Percentiles rank a stretch among this genome's conserved stretches.
Conservation (phyloP, 1,284 basidiomycete genomes). For the Leccinum huronense region DNA sequence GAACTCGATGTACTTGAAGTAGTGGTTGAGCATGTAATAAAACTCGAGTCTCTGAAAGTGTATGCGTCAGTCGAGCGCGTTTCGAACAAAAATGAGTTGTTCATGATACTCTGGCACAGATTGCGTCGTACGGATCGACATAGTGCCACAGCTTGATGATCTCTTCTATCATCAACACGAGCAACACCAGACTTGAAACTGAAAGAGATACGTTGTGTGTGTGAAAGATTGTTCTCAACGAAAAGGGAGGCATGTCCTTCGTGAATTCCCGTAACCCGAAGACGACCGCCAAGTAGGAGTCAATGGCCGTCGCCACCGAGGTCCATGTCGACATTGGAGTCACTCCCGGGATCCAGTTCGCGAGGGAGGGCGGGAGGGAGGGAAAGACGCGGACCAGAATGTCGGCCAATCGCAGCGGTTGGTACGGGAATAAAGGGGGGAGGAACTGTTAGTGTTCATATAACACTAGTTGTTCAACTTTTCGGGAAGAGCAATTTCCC, state of each 20-base stretch:
- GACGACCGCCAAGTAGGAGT: conserved; percentile 82
- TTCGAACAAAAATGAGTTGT: conserved; percentile 41
- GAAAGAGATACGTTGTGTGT: conserved; percentile 88
- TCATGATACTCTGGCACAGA: conserved; percentile 80
- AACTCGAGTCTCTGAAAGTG: conserved; percentile 69
- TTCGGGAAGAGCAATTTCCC: too few species aligned
- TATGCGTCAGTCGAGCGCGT: conserved; percentile 11
- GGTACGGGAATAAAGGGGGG: background rate
- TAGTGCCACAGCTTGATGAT: conserved; percentile 71
- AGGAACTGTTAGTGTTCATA: too few species aligned
- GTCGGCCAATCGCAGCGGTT: conserved; percentile 10
- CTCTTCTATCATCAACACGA: conserved; percentile 86
- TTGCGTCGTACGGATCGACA: conserved; percentile 71
- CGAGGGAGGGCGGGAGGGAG: conserved; percentile 52
- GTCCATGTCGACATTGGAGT: conserved; percentile 81
- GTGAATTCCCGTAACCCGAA: conserved; percentile 86
- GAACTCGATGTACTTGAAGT: conserved; percentile 92
- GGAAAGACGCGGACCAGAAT: conserved; percentile 3
- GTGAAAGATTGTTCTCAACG: conserved; percentile 85
- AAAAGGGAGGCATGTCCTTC: conserved; percentile 71
- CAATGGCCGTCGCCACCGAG: conserved; percentile 67
- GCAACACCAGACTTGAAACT: conserved; percentile 75
- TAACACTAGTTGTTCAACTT: too few species aligned
- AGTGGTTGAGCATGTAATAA: conserved; percentile 98
- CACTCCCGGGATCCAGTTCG: conserved; percentile 65